A percentile compares a stretch with the other conserved stretches of the same genome.
Conservation (phyloP, 148 eudicot species). For the Linanthus parryae region DNA sequence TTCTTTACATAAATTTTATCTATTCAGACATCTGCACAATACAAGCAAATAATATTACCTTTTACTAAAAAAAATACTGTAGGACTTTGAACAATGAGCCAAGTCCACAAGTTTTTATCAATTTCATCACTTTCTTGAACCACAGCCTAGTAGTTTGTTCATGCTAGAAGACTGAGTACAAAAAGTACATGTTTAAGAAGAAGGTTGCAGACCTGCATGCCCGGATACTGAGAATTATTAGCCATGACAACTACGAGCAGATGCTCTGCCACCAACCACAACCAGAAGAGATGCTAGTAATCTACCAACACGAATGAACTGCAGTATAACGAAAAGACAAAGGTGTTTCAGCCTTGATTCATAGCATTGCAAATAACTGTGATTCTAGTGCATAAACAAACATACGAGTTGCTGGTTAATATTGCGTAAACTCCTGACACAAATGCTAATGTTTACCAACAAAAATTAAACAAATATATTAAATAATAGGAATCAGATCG, state of each 20-base stretch:
- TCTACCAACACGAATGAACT: conserved; percentile 1
- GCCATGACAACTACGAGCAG: conserved; percentile 22
- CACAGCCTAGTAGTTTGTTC: not conserved
- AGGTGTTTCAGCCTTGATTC: too few relatives aligned
- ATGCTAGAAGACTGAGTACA: not conserved
- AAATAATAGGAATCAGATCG: too few relatives aligned
- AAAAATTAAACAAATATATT: too few relatives aligned
- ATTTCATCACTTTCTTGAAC: not conserved
- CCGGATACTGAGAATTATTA: conserved; percentile 31
- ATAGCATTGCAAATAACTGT: too few relatives aligned
- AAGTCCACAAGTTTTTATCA: not conserved
- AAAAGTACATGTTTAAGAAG: not conserved
- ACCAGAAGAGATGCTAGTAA: conserved; percentile 6
- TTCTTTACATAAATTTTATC: too few relatives aligned
- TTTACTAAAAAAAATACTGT: not conserved
- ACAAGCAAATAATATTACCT: not conserved
- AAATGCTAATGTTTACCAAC: too few relatives aligned
- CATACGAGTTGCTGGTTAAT: too few relatives aligned
- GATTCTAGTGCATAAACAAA: too few relatives aligned
- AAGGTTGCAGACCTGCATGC: conserved; percentile 26
- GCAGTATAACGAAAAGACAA: too few relatives aligned
- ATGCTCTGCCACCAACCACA: conserved; percentile 15
- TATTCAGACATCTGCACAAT: too few relatives aligned
- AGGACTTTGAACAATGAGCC: too few relatives aligned
- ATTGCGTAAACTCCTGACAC: too few relatives aligned